A percentile compares a stretch with the other conserved stretches of the same genome.
Evolutionary conservation across 2,329 filamentous ascomycete genomes (phyloP).

Genomic region (Rugonectria rugulosa): DNA sequence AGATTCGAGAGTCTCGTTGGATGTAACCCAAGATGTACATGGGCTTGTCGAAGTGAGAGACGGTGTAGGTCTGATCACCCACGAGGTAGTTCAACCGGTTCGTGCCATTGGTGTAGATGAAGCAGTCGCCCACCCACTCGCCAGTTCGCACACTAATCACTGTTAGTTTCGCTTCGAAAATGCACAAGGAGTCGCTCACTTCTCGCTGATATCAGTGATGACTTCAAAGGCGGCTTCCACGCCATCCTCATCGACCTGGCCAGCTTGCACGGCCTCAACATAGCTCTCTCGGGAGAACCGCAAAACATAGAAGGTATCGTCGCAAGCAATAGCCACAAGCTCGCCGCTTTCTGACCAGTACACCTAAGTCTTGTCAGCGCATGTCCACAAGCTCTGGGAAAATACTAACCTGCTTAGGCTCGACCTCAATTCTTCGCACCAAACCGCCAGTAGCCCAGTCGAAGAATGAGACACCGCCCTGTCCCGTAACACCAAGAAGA

Average conservation of each 20-base stretch:
- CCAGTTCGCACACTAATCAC: conserved; percentile 80
- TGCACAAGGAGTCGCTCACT: conserved; percentile 52
- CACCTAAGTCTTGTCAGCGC: conserved; percentile 58
- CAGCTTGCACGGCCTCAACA: conserved; percentile 80
- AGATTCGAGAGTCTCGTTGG: conserved; percentile 92
- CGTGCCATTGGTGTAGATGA: conserved; percentile 97
- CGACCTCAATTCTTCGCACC: conserved; percentile 89
- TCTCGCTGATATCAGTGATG: conserved; percentile 93
- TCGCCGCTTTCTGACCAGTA: conserved; percentile 99
- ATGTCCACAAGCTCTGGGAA: neutral
- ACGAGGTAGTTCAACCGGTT: conserved; percentile 98
- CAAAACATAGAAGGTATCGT: conserved; percentile 94
- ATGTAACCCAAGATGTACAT: conserved; percentile 97
- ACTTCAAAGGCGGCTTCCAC: conserved; percentile 97
- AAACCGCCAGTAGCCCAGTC: conserved; percentile 93
- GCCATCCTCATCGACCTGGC: conserved; percentile 86
- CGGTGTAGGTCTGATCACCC: conserved; percentile 96
- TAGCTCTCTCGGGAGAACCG: conserved; percentile 92
- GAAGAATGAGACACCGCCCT: conserved; percentile 94
- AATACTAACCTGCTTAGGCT: conserved; percentile 59
- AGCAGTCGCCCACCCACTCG: conserved; percentile 98
- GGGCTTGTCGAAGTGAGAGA: conserved; percentile 94
- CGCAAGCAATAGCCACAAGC: conserved; percentile 89
- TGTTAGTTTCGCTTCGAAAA: neutral
- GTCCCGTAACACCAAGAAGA: conserved; percentile 91